These are phyloP conservation scores for Colletotrichum gloeosporioides DNA, from an alignment of 2,329 filamentous ascomycete species.

Conservation along the genomic window DNA sequence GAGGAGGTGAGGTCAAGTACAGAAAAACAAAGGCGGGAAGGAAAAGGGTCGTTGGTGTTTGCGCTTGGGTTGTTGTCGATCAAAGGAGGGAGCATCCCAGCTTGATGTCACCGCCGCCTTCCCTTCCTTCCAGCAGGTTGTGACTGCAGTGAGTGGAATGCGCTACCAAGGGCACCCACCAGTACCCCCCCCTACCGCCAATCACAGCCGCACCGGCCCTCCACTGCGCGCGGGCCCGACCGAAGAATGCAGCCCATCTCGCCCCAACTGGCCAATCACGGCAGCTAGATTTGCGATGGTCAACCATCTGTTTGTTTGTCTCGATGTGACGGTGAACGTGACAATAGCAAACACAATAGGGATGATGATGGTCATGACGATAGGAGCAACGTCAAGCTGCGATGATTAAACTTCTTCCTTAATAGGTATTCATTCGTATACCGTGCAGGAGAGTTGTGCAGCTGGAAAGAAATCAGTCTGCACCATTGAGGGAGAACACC, in stretches of 20 bases:
- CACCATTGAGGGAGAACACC: not conserved
- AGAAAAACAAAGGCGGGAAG: not conserved
- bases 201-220: not conserved
- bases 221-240: not conserved
- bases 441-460: not conserved
- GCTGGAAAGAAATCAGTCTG: not conserved
- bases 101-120: constrained; percentile 1
- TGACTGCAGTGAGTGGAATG: not conserved
- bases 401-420: not conserved
- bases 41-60: not conserved
- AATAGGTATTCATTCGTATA: not conserved
- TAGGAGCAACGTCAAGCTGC: not conserved
- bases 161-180: not conserved
- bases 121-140: not conserved
- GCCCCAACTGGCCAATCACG: not conserved
- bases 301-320: not conserved
- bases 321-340: not conserved
- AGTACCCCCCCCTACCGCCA: not conserved
- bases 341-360: not conserved
- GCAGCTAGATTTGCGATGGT: not conserved
- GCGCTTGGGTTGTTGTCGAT: not conserved
- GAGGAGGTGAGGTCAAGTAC: not conserved
- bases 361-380: not conserved
- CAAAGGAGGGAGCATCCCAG: constrained; percentile 11
- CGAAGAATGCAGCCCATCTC: not conserved